phyloP scores from a whole-genome alignment of 768 basidiomycete genomes.

The Amanita phalloides region DNA sequence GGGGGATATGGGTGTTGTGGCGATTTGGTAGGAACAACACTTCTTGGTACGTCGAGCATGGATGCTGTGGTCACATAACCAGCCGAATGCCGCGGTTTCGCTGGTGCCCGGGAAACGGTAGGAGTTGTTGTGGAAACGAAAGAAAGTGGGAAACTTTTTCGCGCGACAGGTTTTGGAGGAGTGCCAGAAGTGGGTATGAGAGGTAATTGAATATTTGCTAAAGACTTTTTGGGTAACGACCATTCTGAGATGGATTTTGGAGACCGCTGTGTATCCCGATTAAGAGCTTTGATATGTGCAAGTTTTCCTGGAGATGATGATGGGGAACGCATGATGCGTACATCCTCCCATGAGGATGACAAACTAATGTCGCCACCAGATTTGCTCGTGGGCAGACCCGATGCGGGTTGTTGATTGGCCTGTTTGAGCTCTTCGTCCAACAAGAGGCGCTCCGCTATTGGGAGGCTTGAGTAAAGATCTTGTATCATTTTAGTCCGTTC shows the following conservation, averaged over 20 bases:
- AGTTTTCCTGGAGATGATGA: constrained; percentile 11
- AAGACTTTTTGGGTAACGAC: constrained; percentile 13
- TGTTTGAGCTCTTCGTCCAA: constrained; percentile 50
- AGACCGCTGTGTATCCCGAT: constrained; percentile 15
- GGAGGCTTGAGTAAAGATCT: constrained; percentile 54
- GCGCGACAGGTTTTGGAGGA: constrained; percentile 12
- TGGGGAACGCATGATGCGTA: constrained; percentile 19
- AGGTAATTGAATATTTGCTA: constrained; percentile 12
- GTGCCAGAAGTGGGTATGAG: constrained; percentile 11
- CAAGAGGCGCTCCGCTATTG: constrained; percentile 49
- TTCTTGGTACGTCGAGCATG: constrained; percentile 11
- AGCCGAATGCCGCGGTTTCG: not conserved
- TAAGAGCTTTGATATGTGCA: constrained; percentile 13
- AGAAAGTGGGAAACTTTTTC: constrained; percentile 17
- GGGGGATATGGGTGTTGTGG: constrained; percentile 16
- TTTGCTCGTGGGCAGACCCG: constrained; percentile 3
- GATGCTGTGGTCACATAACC: constrained; percentile 7
- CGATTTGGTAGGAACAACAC: constrained; percentile 18
- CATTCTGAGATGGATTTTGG: constrained; percentile 17
- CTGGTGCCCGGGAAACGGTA: not conserved
- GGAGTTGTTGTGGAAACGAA: not conserved
- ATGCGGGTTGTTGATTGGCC: constrained; percentile 8
- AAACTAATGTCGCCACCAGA: constrained; percentile 20
- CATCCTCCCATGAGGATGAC: constrained; percentile 60
- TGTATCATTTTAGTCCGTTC: constrained; percentile 64